Evolutionary conservation across 768 basidiomycete species (phyloP), one percentile per base, ranked within the genome.

Genomic region (Collybia mongolica): DNA sequence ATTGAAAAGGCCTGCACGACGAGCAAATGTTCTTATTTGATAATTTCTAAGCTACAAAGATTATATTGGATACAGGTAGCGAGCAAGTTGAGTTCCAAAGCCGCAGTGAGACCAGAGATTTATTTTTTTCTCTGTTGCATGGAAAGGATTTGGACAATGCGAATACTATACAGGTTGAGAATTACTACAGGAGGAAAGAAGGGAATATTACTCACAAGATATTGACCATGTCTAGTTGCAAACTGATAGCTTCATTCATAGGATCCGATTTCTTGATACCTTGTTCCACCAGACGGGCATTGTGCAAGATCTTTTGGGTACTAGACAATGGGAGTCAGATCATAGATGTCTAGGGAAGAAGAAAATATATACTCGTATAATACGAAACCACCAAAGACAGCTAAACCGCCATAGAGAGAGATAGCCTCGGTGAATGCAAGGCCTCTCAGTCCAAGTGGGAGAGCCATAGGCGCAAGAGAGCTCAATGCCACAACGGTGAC

Each of bases 161-260:
- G 88, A 56, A 93, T 77, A 64, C 89, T 92, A 45, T 15, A 36
- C 44, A 51, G 32, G 19, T 46, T 38, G 18, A 55, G 15, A 18
- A 35, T 9, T 19, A 43, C 22, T 8, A 18, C 5, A 19, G 4
- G 47, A 17, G 32, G 36, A 5, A 32, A 39, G 2, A 8, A 7
- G 7, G 4, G 7, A 26, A 26, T 41, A 4, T 17, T 14, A 69
- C 84, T 54, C 59, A 88, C 86, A 93, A 93, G 44, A 94, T 92
- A 67, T 94, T 93, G 62, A 95, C 82, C 81, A 93, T 87, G 60
- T 93, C 89, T 47, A 94, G 77, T 63, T 93, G 86, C 45, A 93
- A 74, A 39, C 81, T 75, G 48, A 93, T 82, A 5, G 89, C 80
- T 68, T 93, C 92, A 46, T 75, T 84, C 58, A 94, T 69, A 6